A percentile compares a stretch with the other conserved stretches of the same genome.
phyloP scores from a whole-genome alignment of 2,329 filamentous ascomycete genomes.

The Pseudogymnoascus sp. region DNA sequence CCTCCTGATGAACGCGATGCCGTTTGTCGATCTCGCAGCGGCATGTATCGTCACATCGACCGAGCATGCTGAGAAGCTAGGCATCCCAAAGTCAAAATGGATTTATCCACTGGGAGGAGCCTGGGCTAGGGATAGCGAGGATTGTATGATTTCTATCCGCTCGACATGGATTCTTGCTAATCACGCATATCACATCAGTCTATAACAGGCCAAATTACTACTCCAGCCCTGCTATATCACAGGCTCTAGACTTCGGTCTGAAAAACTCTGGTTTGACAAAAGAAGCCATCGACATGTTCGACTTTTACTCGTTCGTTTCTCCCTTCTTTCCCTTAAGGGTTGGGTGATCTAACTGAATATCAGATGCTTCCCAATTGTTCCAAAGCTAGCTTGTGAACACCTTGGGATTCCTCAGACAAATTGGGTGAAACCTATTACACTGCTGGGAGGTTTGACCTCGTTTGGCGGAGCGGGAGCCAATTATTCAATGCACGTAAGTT shows the following conservation, averaged over 20 bases:
- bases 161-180: neutral
- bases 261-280: constrained; percentile 37
- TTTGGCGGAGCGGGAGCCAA: constrained; percentile 66
- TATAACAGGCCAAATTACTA: constrained; percentile 54
- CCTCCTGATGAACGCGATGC: constrained; percentile 64
- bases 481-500: constrained; percentile 57
- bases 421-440: constrained; percentile 44
- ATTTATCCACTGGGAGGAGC: constrained; percentile 57
- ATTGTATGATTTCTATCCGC: constrained; percentile 35
- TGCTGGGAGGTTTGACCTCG: constrained; percentile 57
- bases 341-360: neutral
- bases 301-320: constrained; percentile 49
- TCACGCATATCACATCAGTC: constrained; percentile 33
- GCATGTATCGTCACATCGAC: constrained; percentile 53
- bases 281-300: constrained; percentile 50
- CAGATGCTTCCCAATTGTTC: constrained; percentile 61
- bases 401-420: constrained; percentile 42
- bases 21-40: constrained; percentile 55
- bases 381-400: constrained; percentile 55
- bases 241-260: constrained; percentile 47
- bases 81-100: constrained; percentile 48
- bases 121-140: constrained; percentile 46
- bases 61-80: constrained; percentile 43
- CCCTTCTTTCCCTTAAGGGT: too few relatives aligned
- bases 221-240: constrained; percentile 48